Percentiles rank a stretch among this genome's conserved stretches.
Evolutionary conservation across 768 basidiomycete species (phyloP).

Genomic region (Suillus variegatus): DNA sequence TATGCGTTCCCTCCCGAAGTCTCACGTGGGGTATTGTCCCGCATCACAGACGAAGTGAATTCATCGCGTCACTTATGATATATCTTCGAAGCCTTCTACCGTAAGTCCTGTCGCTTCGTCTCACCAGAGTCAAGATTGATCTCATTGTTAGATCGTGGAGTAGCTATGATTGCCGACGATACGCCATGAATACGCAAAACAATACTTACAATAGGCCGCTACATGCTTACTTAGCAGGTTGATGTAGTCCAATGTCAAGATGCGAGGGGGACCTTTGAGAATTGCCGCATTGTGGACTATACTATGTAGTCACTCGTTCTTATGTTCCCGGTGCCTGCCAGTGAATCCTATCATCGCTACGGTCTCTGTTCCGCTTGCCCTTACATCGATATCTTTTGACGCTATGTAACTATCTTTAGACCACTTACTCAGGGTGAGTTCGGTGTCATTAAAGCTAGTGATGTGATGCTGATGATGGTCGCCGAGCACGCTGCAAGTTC

Average conservation of each 20-base stretch:
- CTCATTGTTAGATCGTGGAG: conserved; percentile 40
- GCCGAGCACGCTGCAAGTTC: background rate
- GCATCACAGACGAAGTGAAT: conserved; percentile 96
- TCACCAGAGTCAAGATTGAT: background rate
- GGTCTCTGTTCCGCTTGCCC: too few relatives aligned
- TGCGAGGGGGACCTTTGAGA: too few relatives aligned
- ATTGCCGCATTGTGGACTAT: too few relatives aligned
- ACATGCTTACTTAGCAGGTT: too few relatives aligned
- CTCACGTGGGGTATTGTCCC: conserved; percentile 86
- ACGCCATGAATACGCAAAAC: background rate
- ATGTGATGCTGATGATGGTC: background rate
- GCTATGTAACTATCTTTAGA: too few relatives aligned
- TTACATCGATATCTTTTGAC: too few relatives aligned
- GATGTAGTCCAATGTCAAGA: too few relatives aligned
- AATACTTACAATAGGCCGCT: background rate
- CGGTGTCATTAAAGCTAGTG: background rate
- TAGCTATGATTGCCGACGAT: conserved; percentile 35
- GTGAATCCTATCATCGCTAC: too few relatives aligned
- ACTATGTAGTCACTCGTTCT: too few relatives aligned
- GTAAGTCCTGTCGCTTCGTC: conserved; percentile 42
- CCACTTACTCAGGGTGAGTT: too few relatives aligned
- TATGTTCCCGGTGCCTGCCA: too few relatives aligned
- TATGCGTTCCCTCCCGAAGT: conserved; percentile 93
- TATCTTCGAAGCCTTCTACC: conserved; percentile 96
- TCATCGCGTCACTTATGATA: conserved; percentile 94